Evolutionary conservation across 345 rosid genomes (phyloP), one percentile per base, ranked within the genome.

Genomic region (Acer saccharum): DNA sequence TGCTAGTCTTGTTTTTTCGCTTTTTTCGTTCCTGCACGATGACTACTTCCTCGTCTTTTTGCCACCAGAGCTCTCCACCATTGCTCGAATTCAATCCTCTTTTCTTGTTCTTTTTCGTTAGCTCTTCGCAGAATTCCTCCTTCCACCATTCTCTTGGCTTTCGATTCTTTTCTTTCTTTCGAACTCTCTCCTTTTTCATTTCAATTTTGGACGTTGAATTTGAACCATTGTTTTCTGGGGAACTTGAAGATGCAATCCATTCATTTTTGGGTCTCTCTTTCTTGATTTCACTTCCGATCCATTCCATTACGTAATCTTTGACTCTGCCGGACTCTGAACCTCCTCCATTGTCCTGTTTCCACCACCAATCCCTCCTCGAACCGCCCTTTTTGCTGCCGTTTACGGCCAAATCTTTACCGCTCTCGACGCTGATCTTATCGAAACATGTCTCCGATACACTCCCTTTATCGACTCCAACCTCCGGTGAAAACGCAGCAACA

Each of bases 101-200:
- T 85, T 86, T 89, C 77, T 86, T 89, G 81, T 88, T 86, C 77
- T 86, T 92, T 70, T 83, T 91, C 23, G 90, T 77, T 2, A 92
- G 77, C 79, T 92, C 97, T 58, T 92, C 97, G 7, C 94, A 92
- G 75, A 89, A 92, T 81, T 92, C 97, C 61, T 92, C 97, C 72
- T 89, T 92, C 97, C 97, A 92, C 97, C 97, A 92, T 27, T 92
- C 94, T 75, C 90, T 87, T 8, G 97, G 94, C 83, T 84, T 89
- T 67, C 97, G 78, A 55, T 73, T 89, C 84, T 87, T 87, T 62
- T 83, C 88, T 72, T 87, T 85, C 81, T 76, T 88, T 50, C 82
- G 50, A 66, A 84, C 57, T 69, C 70, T 83, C 50, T 81, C 86
- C 84, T 86, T 88, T 78, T 87, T 88, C 67, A 83, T 70, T 81